Conservation (phyloP, 139 green algal genomes). For the Raphidocelis subcapitata region DNA sequence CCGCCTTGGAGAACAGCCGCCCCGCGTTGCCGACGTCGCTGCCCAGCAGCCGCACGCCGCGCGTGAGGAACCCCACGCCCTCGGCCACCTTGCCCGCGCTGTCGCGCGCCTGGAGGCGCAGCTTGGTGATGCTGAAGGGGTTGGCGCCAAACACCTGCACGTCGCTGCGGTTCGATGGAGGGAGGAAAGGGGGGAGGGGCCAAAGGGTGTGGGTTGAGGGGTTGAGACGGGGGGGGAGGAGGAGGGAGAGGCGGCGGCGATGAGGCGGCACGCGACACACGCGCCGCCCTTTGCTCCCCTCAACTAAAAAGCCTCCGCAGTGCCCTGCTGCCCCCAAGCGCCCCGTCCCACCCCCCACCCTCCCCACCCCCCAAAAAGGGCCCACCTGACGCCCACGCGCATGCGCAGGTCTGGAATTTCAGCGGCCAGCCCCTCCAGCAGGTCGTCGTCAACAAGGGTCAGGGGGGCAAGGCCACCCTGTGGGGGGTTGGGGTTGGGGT, state of each 20-base stretch:
- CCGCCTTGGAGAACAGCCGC: constrained; percentile 74
- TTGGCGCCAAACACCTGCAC: constrained; percentile 70
- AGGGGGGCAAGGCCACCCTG: too few species aligned
- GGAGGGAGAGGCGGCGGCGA: too few species aligned
- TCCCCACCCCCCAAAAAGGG: too few species aligned
- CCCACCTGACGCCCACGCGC: constrained; percentile 74
- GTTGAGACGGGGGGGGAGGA: too few species aligned
- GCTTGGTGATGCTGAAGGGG: constrained; percentile 57
- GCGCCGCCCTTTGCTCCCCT: background rate
- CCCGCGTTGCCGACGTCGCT: constrained; percentile 59
- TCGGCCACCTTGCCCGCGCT: constrained; percentile 66
- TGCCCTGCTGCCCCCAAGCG: too few species aligned
- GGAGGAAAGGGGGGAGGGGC: background rate
- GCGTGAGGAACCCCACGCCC: constrained; percentile 76
- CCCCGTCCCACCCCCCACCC: too few species aligned
- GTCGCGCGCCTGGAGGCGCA: constrained; percentile 61
- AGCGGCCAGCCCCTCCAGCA: constrained; percentile 74
- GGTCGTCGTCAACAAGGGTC: constrained; percentile 24
- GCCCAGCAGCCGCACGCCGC: constrained; percentile 80
- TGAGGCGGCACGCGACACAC: too few species aligned
- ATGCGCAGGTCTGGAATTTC: constrained; percentile 90
- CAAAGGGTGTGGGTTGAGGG: background rate
- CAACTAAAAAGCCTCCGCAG: too few species aligned
- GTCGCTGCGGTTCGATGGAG: constrained; percentile 43
- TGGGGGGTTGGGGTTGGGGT: too few species aligned